A percentile compares a stretch with the other conserved stretches of the same genome.
phyloP scores from a whole-genome alignment of 2,329 filamentous ascomycete genomes.

The Blastomyces silverae region DNA sequence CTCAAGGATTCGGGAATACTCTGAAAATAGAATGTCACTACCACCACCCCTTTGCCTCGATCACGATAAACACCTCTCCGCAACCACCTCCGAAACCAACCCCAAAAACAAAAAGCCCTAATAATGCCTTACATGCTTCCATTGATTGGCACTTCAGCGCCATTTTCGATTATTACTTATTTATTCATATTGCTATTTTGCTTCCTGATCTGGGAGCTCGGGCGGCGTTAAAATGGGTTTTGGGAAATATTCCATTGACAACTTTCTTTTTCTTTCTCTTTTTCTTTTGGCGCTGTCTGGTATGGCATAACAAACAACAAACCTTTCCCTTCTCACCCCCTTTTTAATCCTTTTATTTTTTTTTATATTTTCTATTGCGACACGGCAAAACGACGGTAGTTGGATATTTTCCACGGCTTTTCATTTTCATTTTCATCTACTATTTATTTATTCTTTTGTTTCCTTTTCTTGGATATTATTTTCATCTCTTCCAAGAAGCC shows the following conservation, averaged over 20 bases:
- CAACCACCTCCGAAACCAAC: neutral
- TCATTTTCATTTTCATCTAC: neutral
- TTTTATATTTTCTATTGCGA: neutral
- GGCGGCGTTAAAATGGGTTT: constrained; percentile 7
- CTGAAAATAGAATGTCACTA: constrained; percentile 38
- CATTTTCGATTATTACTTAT: neutral
- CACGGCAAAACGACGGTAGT: neutral
- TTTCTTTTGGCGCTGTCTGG: constrained; percentile 6
- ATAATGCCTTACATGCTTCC: constrained; percentile 11
- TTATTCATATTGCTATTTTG: neutral
- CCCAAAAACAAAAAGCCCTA: neutral
- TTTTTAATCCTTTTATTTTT: neutral
- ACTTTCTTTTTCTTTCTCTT: neutral
- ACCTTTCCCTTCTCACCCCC: neutral
- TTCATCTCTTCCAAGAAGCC: neutral
- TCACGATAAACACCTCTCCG: no score
- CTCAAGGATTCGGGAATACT: constrained; percentile 97
- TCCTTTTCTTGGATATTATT: constrained; percentile 3
- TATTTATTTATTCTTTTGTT: neutral
- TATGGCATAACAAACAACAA: neutral
- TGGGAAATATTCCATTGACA: constrained; percentile 5
- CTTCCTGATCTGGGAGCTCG: constrained; percentile 3
- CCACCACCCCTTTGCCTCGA: neutral
- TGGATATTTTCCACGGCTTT: neutral
- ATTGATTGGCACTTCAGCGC: constrained; percentile 3